Evolutionary conservation across 2,329 filamentous ascomycete genomes (phyloP).

Genomic region (Sclerotinia borealis): DNA sequence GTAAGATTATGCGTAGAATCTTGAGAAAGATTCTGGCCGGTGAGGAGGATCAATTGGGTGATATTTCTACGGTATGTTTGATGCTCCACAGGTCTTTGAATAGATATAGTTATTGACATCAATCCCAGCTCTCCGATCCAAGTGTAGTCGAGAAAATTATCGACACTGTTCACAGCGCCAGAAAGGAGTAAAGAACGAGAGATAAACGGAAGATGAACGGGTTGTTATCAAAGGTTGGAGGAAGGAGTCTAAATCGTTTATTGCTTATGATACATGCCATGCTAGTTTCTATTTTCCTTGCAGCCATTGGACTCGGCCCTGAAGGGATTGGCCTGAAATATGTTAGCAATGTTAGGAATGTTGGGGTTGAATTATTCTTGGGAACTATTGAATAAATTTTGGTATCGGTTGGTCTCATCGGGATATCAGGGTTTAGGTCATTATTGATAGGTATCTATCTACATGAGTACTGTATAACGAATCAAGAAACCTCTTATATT

Average conservation of each 20-base stretch:
- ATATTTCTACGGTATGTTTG: conserved; percentile 68
- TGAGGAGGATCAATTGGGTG: conserved; percentile 94
- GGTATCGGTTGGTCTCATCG: neutral
- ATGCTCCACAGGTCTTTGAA: neutral
- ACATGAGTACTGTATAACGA: neutral
- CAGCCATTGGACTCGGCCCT: neutral
- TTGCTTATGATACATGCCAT: neutral
- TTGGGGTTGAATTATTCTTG: neutral
- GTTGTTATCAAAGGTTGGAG: neutral
- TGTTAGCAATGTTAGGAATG: no score
- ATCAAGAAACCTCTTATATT: neutral
- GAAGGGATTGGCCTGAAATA: neutral
- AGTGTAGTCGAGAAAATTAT: conserved; percentile 88
- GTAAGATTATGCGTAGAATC: conserved; percentile 98
- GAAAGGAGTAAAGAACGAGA: conserved; percentile 25
- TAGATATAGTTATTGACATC: conserved; percentile 13
- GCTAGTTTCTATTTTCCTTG: neutral
- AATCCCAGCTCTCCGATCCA: conserved; percentile 73
- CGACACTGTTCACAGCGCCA: conserved; percentile 49
- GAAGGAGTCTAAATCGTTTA: neutral
- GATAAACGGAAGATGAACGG: neutral
- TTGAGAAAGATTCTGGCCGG: conserved; percentile 94
- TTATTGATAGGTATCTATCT: neutral
- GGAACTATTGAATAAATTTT: neutral
- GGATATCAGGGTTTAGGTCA: neutral